Conservation (phyloP, 2,329 filamentous ascomycete genomes). For the Pyricularia sp. region DNA sequence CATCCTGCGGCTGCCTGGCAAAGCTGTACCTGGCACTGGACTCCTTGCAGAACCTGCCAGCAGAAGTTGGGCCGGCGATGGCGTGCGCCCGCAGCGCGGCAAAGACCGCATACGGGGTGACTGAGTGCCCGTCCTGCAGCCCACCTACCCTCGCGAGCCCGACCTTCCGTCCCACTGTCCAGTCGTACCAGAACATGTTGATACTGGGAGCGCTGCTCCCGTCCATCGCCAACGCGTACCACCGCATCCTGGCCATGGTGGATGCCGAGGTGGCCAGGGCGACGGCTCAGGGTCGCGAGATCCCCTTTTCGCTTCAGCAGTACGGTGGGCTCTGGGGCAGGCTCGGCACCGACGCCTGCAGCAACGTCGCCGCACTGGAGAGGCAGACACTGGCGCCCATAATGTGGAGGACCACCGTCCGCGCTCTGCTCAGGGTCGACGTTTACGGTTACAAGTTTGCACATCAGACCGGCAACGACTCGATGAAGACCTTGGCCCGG, state of each 20-base stretch:
- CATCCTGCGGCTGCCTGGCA: slow-evolving; percentile 36
- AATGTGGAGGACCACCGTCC: slow-evolving; percentile 43
- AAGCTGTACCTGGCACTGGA: slow-evolving; percentile 41
- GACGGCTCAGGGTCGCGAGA: slow-evolving; percentile 26
- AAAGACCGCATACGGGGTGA: slow-evolving; percentile 38
- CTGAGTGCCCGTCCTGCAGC: slow-evolving; percentile 42
- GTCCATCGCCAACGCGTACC: slow-evolving; percentile 48
- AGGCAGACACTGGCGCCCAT: slow-evolving; percentile 21
- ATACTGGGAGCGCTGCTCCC: slow-evolving; percentile 48
- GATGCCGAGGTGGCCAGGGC: slow-evolving; percentile 40
- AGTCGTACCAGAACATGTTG: slow-evolving; percentile 49
- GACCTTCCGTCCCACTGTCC: slow-evolving; percentile 29
- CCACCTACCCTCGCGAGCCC: slow-evolving; percentile 24
- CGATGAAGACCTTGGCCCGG: not conserved
- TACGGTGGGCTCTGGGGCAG: slow-evolving; percentile 41
- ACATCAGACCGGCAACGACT: slow-evolving; percentile 7
- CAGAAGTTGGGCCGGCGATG: slow-evolving; percentile 35
- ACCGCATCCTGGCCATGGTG: slow-evolving; percentile 41
- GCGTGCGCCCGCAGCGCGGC: slow-evolving; percentile 36
- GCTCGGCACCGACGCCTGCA: slow-evolving; percentile 12
- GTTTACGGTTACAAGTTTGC: slow-evolving; percentile 38
- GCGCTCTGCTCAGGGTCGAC: slow-evolving; percentile 45
- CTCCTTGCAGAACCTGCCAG: slow-evolving; percentile 36
- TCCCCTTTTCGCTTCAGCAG: slow-evolving; percentile 34
- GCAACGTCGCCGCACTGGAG: slow-evolving; percentile 28